These are phyloP conservation scores for Calycina herbarum DNA, from an alignment of 2,329 filamentous ascomycete genomes.

Conservation along the genomic window DNA sequence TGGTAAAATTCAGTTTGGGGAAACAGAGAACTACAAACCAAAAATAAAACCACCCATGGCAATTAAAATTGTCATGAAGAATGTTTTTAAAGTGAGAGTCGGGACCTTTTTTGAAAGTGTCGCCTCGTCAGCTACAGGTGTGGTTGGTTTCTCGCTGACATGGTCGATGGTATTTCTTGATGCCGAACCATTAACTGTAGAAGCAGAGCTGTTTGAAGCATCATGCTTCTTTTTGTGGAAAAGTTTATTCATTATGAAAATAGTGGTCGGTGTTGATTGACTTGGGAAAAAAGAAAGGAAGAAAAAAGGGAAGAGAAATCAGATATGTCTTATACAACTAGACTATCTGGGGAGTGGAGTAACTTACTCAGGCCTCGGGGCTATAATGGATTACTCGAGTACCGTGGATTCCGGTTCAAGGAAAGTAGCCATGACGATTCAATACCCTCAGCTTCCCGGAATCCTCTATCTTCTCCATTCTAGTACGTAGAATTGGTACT, in stretches of 20 bases:
- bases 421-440: not conserved
- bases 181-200: slow-evolving; percentile 12
- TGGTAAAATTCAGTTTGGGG: not conserved
- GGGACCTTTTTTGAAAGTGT: slow-evolving; percentile 11
- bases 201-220: slow-evolving; percentile 13
- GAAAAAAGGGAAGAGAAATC: not conserved
- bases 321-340: not conserved
- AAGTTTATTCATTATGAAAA: slow-evolving; percentile 15
- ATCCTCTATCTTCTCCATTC: not conserved
- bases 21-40: slow-evolving; percentile 18
- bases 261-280: not conserved
- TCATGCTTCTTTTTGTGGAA: slow-evolving; percentile 16
- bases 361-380: not conserved
- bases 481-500: not conserved
- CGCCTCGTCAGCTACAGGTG: not conserved
- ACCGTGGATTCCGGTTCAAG: not conserved
- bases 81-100: slow-evolving; percentile 24
- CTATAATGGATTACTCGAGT: not conserved
- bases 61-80: slow-evolving; percentile 29
- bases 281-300: not conserved
- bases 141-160: slow-evolving; percentile 6
- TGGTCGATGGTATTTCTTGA: not conserved
- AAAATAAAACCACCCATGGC: slow-evolving; percentile 38
- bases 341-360: slow-evolving; percentile 3
- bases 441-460: not conserved